phyloP scores from a whole-genome alignment of 164 flowering plant genomes.

The Magnolia officinalis region DNA sequence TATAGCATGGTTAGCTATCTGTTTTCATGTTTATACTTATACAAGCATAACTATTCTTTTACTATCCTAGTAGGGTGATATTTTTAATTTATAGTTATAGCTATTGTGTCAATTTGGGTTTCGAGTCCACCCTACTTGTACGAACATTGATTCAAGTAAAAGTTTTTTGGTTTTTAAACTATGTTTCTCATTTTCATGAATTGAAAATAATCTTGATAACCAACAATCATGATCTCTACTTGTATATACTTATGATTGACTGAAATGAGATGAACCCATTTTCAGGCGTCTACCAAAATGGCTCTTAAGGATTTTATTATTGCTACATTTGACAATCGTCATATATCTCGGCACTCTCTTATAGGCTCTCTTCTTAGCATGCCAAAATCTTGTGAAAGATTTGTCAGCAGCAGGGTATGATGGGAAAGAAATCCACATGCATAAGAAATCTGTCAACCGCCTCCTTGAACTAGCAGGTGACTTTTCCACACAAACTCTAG shows the following conservation, averaged over 20 bases:
- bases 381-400: slow-evolving; percentile 49
- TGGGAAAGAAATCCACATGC: slow-evolving; percentile 42
- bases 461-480: slow-evolving; percentile 68
- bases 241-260: not conserved
- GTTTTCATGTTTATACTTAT: no score
- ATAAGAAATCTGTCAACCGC: slow-evolving; percentile 41
- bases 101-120: no score
- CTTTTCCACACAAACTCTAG: not conserved
- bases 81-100: no score
- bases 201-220: no score
- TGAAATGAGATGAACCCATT: not conserved
- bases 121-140: no score
- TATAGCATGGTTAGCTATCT: no score
- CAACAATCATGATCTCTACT: no score
- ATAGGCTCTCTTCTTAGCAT: slow-evolving; percentile 80
- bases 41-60: no score
- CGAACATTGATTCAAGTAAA: no score
- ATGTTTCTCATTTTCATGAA: no score
- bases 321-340: slow-evolving; percentile 1
- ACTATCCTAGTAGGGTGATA: no score
- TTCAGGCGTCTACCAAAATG: not conserved
- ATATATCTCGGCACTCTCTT: not conserved
- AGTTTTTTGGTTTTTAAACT: no score
- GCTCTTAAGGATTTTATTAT: slow-evolving; percentile 4
- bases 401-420: slow-evolving; percentile 29